Percentiles rank a stretch among this genome's conserved stretches.
These are phyloP conservation scores for Scleromitrula shiraiana DNA, from an alignment of 2,329 filamentous ascomycete species.

Conservation along the genomic window DNA sequence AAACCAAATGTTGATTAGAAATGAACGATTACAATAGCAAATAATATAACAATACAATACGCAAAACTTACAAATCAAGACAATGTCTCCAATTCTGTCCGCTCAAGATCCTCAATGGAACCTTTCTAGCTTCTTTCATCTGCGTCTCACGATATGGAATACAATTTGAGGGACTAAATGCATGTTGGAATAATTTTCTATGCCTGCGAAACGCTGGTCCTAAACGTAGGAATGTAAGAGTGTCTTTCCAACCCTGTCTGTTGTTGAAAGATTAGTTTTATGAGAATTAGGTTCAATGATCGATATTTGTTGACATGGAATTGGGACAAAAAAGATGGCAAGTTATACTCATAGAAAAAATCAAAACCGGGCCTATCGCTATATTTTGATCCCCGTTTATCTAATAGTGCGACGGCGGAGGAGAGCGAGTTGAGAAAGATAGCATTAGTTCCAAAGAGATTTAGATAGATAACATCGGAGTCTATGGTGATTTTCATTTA, in stretches of 20 bases:
- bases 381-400: slow-evolving; percentile 38
- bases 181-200: slow-evolving; percentile 37
- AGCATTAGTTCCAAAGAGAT: slow-evolving; percentile 27
- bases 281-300: no score
- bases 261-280: neutral
- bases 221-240: slow-evolving; percentile 38
- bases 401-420: slow-evolving; percentile 36
- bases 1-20: neutral
- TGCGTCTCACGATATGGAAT: slow-evolving; percentile 25
- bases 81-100: neutral
- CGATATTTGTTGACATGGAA: no score
- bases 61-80: neutral
- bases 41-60: neutral
- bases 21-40: neutral
- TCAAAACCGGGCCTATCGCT: slow-evolving; percentile 38
- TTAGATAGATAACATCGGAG: slow-evolving; percentile 19
- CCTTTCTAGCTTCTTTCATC: slow-evolving; percentile 27
- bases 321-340: no score
- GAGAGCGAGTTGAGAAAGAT: slow-evolving; percentile 38
- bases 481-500: slow-evolving; percentile 15
- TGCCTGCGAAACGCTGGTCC: slow-evolving; percentile 36
- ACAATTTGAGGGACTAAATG: slow-evolving; percentile 35
- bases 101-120: neutral
- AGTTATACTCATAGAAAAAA: slow-evolving; percentile 9
- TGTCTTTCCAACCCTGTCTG: slow-evolving; percentile 36